phyloP scores from a whole-genome alignment of 2,329 filamentous ascomycete species.

The Trichothecium roseum region DNA sequence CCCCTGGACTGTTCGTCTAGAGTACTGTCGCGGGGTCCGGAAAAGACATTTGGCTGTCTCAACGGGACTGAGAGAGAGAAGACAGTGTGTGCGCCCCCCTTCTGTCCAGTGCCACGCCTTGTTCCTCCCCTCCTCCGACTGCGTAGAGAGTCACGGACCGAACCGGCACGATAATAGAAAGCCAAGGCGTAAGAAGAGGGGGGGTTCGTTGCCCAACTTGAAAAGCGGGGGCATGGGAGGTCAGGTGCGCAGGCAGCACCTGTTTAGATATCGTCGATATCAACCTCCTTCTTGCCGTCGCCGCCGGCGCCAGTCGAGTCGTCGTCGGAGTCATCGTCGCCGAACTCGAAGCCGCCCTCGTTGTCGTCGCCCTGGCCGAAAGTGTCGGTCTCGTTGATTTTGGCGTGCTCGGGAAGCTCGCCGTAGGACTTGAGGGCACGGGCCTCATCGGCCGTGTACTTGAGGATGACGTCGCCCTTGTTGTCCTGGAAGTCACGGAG shows the following conservation, averaged over 20 bases:
- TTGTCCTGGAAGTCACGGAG: constrained; percentile 90
- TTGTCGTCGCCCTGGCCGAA: constrained; percentile 87
- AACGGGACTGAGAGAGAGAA: constrained; percentile 48
- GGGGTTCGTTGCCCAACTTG: background rate
- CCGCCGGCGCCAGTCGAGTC: constrained; percentile 41
- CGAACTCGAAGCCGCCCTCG: constrained; percentile 97
- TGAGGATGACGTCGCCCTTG: constrained; percentile 94
- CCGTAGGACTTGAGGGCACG: constrained; percentile 93
- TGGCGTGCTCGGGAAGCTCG: constrained; percentile 91
- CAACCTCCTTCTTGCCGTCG: constrained; percentile 65
- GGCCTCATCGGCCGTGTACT: constrained; percentile 94
- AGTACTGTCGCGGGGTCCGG: constrained; percentile 35
- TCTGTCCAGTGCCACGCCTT: constrained; percentile 3
- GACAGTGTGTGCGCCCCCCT: constrained; percentile 38
- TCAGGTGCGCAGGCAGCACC: background rate
- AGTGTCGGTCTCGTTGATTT: constrained; percentile 99
- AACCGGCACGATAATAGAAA: background rate
- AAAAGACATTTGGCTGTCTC: constrained; percentile 7
- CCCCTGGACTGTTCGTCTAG: too few relatives aligned
- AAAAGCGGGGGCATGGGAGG: background rate
- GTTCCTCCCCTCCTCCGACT: background rate
- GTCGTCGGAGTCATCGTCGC: constrained; percentile 66
- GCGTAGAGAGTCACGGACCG: background rate
- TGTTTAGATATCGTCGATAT: constrained; percentile 86
- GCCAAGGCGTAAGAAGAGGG: background rate